Percentiles rank a stretch among this genome's conserved stretches.
These are phyloP conservation scores for Acanthamoeba quina DNA, from an alignment of 208 protist genomes.

Conservation along the genomic window DNA sequence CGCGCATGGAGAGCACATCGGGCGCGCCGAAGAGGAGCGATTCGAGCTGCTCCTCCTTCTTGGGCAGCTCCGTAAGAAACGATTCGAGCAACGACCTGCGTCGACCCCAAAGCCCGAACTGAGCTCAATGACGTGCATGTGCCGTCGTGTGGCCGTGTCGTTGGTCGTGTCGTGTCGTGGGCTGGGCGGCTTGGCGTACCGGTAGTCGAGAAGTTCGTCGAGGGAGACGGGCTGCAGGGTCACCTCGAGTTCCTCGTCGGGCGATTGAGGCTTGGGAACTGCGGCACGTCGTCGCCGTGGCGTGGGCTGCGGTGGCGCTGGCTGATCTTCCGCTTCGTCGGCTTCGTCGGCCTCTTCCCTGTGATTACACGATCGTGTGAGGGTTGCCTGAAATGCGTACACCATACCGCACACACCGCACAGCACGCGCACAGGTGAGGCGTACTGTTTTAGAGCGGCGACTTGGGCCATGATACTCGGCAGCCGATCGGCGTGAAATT, in stretches of 20 bases:
- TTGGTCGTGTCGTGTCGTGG: background rate
- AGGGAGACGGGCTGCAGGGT: background rate
- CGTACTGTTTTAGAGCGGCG: background rate
- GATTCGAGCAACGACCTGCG: background rate
- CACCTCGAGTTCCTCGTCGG: background rate
- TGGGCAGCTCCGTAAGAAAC: background rate
- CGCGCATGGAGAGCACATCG: background rate
- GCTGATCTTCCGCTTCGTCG: background rate
- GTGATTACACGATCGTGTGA: background rate
- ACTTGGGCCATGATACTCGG: background rate
- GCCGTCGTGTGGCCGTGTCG: background rate
- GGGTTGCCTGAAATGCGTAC: background rate
- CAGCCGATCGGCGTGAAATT: background rate
- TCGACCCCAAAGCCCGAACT: background rate
- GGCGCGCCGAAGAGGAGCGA: background rate
- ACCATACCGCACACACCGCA: too few species aligned
- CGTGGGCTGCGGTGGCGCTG: background rate
- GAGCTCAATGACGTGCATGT: background rate
- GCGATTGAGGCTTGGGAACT: background rate
- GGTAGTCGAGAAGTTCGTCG: slow-evolving; percentile 14
- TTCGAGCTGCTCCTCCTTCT: background rate
- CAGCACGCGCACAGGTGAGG: too few species aligned
- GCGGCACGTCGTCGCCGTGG: background rate
- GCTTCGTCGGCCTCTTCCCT: background rate
- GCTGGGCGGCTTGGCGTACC: background rate